Base-by-base conservation (phyloP, 495 filamentous ascomycete species). In the Penicillium pancosmium region DNA sequence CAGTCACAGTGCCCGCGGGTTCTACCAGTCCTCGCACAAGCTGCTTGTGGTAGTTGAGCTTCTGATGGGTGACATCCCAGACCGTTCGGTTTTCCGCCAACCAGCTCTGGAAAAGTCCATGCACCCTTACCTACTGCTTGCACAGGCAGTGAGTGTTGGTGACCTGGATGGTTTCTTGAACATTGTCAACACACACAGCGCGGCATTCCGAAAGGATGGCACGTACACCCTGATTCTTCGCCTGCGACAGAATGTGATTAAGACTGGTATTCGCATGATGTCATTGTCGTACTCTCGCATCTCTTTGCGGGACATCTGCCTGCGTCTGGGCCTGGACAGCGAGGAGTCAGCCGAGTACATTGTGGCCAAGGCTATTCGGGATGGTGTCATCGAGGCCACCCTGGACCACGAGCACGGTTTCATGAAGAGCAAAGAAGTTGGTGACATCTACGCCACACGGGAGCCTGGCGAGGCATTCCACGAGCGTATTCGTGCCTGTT, bases 341-440 rank as follows among this genome's bases (percentile, higher is more conserved):
- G 94, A 98, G 71, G 92, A 98, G 79, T 93, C 88, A 51, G 94
- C 94, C 18, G 94, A 98, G 76, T 98, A 98, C 74, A 98, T 98
- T 72, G 95, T 98, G 33, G 94, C 94, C 46, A 98, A 98, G 80
- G 95, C 94, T 34, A 98, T 98, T 61, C 86, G 94, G 21, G 94
- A 98, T 69, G 95, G 94, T 62, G 94, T 98, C 23, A 98, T 98
- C 52, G 94, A 98, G 80, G 94, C 95, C 25, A 90, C 89, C 5
- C 77, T 98, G 62, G 93, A 98, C 69, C 89, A 96, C 61, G 91
- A 97, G 81, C 85, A 89, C 55, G 94, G 93, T 1, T 97, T 90
- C 79, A 97, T 98, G 92, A 94, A 97, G 86, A 97, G 91, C 72
- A 97, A 95, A 82, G 92, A 97, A 65, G 80, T 92, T 21, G 88